These are phyloP conservation scores for Streptanthus diversifolius DNA, from an alignment of 345 rosid genomes.

Conservation along the genomic window DNA sequence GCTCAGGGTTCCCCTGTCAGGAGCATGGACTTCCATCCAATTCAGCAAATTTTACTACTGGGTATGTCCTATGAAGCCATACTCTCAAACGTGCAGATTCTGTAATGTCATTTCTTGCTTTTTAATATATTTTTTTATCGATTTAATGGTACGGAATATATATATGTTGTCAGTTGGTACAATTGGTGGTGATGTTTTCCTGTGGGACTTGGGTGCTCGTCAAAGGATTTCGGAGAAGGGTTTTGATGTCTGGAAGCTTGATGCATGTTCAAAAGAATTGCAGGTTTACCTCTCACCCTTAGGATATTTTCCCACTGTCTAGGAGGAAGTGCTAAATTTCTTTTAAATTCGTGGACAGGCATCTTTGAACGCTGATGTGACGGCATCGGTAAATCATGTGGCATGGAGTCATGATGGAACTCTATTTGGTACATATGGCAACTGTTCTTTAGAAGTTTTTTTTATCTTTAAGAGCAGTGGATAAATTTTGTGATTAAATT, in stretches of 20 bases:
- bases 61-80: constrained; percentile 43
- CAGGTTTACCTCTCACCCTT: constrained; percentile 49
- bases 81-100: constrained; percentile 1
- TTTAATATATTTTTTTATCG: not conserved
- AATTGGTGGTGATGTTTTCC: constrained; percentile 57
- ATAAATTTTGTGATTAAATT: not conserved
- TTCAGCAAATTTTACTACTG: constrained; percentile 71
- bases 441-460: not conserved
- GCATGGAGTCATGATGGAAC: constrained; percentile 88
- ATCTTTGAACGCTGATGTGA: constrained; percentile 50
- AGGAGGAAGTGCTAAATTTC: not conserved
- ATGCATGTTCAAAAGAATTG: constrained; percentile 47
- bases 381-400: constrained; percentile 72
- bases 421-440: constrained; percentile 55
- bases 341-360: constrained; percentile 41
- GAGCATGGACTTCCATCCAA: constrained; percentile 93
- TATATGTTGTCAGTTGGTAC: constrained; percentile 65
- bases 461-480: not conserved
- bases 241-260: constrained; percentile 68
- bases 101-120: not conserved
- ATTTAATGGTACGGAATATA: not conserved
- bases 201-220: constrained; percentile 76
- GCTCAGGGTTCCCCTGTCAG: constrained; percentile 65
- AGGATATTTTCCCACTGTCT: constrained; percentile 1
- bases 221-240: constrained; percentile 52